phyloP scores from a whole-genome alignment of 768 basidiomycete genomes.

The Mycena haematopus region DNA sequence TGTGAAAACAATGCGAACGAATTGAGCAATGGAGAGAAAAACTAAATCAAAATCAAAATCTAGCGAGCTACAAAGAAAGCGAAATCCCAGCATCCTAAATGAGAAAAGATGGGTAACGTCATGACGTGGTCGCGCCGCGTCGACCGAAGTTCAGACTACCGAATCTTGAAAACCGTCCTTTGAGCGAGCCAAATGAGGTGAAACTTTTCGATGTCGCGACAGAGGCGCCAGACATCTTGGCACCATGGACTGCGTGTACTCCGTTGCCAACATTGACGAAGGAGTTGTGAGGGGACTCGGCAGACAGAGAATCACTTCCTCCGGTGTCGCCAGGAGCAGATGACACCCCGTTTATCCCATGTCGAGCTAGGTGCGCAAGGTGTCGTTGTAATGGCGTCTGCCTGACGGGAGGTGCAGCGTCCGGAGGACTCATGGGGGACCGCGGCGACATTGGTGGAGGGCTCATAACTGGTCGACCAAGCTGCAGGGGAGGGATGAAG shows the following conservation, averaged over 20 bases:
- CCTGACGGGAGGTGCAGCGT: constrained; percentile 44
- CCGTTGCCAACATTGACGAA: constrained; percentile 74
- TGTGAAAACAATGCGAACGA: constrained; percentile 16
- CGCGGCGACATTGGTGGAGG: constrained; percentile 52
- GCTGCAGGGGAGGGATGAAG: constrained; percentile 59
- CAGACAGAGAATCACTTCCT: constrained; percentile 64
- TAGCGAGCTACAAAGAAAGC: constrained; percentile 17
- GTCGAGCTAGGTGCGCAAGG: constrained; percentile 79
- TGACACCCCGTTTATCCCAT: constrained; percentile 83
- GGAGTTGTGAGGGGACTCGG: constrained; percentile 75
- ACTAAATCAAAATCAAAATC: constrained; percentile 16
- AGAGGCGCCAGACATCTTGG: constrained; percentile 61
- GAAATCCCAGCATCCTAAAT: constrained; percentile 25
- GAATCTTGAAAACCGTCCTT: constrained; percentile 77
- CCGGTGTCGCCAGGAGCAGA: constrained; percentile 73
- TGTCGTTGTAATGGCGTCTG: constrained; percentile 83
- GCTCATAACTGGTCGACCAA: constrained; percentile 52
- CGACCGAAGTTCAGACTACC: constrained; percentile 77
- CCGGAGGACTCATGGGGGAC: constrained; percentile 39
- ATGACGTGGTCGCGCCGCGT: constrained; percentile 40
- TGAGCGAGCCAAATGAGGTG: constrained; percentile 65
- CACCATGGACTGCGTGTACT: constrained; percentile 44
- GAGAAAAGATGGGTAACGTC: constrained; percentile 27
- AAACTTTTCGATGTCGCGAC: constrained; percentile 66
- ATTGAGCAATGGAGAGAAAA: constrained; percentile 6